Base-by-base conservation (phyloP, 1,284 basidiomycete species). In the Cutaneotrichosporon mucoides region DNA sequence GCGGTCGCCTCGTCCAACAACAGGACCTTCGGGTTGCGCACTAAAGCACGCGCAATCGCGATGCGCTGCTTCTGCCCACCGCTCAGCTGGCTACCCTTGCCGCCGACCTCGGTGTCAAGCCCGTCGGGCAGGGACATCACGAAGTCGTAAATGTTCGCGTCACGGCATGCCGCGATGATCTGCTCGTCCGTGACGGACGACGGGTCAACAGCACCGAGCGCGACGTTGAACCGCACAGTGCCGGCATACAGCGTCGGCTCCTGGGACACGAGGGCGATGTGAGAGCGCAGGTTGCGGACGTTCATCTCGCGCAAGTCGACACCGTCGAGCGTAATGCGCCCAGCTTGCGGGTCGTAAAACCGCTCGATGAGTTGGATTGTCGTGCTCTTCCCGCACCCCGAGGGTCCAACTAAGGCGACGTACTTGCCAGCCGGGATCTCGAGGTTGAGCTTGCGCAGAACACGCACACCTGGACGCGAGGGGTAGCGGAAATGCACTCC, bases 401-500 rank as follows among this genome's bases (percentile, higher is more conserved):
- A 88, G 24, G 89, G 88, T 61, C 94, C 95, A 53, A 96, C 93
- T 11, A 98, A 82, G 3, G 94, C 94, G 60, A 92, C 85, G 56
- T 67, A 96, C 34, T 89, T 92, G 11, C 95, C 94, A 5, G 94
- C 90, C 68, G 89, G 84, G 38, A 93, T 85, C 53, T 86, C 84
- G 51, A 97, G 76, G 55, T 86, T 86, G 42, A 96, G 79, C 63
- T 86, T 87, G 53, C 90, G 86, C 57, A 96, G 79, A 5, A 96
- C 92, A 50, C 88, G 86, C n/a, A 94, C 88, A 63, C 84, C 84
- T 36, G 90, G 89, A 57, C 94, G 85, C 3, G 92, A 92, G 1
- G 95, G 95, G 78, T 98, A 98, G 34, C 92, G 84, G 84, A 97
- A 97, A 77, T 94, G 89, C 12, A 96, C 83, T 61, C 86, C 82